Evolutionary conservation across 1,139 yeast species (phyloP), one percentile per base, ranked within the genome.

Genomic region (Wickerhamomyces sp.): DNA sequence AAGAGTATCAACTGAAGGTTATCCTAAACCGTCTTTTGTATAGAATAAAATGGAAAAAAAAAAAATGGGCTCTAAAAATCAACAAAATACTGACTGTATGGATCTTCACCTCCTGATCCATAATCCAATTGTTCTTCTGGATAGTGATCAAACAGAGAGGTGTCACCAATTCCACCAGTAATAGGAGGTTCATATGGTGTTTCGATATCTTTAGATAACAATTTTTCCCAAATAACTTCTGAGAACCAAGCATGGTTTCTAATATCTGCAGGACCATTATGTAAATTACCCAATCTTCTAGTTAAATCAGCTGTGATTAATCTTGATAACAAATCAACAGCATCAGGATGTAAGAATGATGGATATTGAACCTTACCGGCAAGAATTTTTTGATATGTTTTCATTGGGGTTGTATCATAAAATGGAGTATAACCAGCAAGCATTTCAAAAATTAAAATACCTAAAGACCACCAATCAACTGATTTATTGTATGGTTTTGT

Each of bases 401-500:
- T 90, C 93, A 93, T 90, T 52, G 97, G 98, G 13, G 96, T 87
- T 39, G 91, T 87, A 65, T 91, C 98, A 68, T 90, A 93, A 66
- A 93, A 93, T 32, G 99, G 99, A 6, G 99, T 93, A 70, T 89
- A 91, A 27, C 99, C 99, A 2, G 98, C 91, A 56, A 93, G 76
- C 98, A 93, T 93, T 72, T 93, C 99, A 65, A 84, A 93, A 43
- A 93, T 89, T 55, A 93, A 76, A 45, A 93, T 87, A 15, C 99
- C 98, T 52, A 93, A 74, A 0, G 96, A 89, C 99, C 99, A 93
- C 99, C 99, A 93, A 66, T 93, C 99, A 39, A 93, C 97, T 30
- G 96, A 86, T 68, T 91, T 91, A 69, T 93, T 93, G 70, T 93
- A 93, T 2, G 98, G 97, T 65, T 91, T 90, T 10, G 97, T 87